Percentiles rank a stretch among this genome's conserved stretches.
Evolutionary conservation across 176 grass and related monocot genomes (phyloP).

Genomic region (Zea luxurians): DNA sequence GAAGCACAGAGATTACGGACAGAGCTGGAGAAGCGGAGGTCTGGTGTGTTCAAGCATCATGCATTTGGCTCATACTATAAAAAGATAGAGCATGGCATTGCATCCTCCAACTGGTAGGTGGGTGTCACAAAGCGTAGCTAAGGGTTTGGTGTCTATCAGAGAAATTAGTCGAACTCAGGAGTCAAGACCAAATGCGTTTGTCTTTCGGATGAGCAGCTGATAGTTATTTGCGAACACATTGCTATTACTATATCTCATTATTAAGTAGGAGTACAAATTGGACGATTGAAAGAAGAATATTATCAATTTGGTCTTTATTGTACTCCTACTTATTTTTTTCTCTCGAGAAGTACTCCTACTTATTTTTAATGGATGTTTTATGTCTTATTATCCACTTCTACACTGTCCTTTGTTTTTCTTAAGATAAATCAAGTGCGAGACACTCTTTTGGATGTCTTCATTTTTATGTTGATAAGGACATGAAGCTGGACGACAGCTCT

Average conservation of each 20-base stretch:
- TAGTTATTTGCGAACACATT: not conserved
- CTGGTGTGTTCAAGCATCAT: conserved; percentile 23
- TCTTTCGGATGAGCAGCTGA: not conserved
- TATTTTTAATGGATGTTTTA: too few relatives aligned
- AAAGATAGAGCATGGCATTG: not conserved
- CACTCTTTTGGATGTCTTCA: too few relatives aligned
- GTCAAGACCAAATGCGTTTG: not conserved
- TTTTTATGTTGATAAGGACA: too few relatives aligned
- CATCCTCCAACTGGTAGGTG: not conserved
- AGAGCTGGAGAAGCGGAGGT: conserved; percentile 41
- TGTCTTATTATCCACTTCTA: too few relatives aligned
- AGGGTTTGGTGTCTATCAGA: not conserved
- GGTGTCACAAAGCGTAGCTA: not conserved
- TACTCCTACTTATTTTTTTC: too few relatives aligned
- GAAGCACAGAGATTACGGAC: conserved; percentile 46
- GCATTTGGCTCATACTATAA: not conserved
- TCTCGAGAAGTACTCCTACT: too few relatives aligned
- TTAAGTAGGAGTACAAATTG: too few relatives aligned
- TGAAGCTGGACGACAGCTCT: too few relatives aligned
- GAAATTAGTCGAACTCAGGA: not conserved
- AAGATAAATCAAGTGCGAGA: too few relatives aligned
- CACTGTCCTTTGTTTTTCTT: too few relatives aligned
- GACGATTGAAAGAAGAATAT: too few relatives aligned
- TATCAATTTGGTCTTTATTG: too few relatives aligned
- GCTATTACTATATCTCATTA: not conserved